A percentile compares a stretch with the other conserved stretches of the same genome.
phyloP scores from a whole-genome alignment of 1,284 basidiomycete genomes.

The Ustilago trichophora region DNA sequence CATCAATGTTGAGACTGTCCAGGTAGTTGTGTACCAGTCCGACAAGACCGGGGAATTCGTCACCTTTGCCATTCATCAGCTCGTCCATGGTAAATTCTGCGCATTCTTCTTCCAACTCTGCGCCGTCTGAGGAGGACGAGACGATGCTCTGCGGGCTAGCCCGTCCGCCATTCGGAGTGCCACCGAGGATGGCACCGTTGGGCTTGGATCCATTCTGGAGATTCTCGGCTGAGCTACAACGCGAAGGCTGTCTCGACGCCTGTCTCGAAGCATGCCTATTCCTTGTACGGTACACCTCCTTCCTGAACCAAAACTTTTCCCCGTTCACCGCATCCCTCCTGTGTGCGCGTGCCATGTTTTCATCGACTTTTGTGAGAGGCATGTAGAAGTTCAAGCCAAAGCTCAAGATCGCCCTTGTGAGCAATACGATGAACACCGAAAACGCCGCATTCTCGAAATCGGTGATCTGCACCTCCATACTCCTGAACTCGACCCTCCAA shows the following conservation, averaged over 20 bases:
- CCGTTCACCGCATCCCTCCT: conserved; percentile 78
- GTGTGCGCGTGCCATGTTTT: conserved; percentile 94
- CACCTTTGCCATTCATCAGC: conserved; percentile 88
- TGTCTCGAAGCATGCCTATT: conserved; percentile 65
- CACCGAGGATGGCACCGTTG: conserved; percentile 3
- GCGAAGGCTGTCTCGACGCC: conserved; percentile 36
- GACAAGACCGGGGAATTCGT: conserved; percentile 83
- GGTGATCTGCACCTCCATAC: conserved; percentile 98
- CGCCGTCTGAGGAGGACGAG: conserved; percentile 9
- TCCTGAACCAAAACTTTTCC: conserved; percentile 89
- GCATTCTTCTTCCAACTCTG: conserved; percentile 76
- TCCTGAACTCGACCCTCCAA: conserved; percentile 97
- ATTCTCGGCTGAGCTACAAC: conserved; percentile 21
- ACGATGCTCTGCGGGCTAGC: conserved; percentile 26
- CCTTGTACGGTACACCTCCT: conserved; percentile 75
- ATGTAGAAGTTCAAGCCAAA: conserved; percentile 95
- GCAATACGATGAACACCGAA: conserved; percentile 89
- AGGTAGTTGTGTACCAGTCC: conserved; percentile 86
- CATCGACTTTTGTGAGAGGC: conserved; percentile 97
- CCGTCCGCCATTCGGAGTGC: conserved; percentile 8
- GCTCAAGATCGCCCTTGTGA: conserved; percentile 89
- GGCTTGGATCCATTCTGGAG: conserved; percentile 4
- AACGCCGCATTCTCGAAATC: conserved; percentile 99
- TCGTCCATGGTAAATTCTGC: conserved; percentile 91
- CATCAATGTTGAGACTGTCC: conserved; percentile 83